Base-by-base conservation (phyloP, 177 flowering plant genomes). In the Vitis hybrid region DNA sequence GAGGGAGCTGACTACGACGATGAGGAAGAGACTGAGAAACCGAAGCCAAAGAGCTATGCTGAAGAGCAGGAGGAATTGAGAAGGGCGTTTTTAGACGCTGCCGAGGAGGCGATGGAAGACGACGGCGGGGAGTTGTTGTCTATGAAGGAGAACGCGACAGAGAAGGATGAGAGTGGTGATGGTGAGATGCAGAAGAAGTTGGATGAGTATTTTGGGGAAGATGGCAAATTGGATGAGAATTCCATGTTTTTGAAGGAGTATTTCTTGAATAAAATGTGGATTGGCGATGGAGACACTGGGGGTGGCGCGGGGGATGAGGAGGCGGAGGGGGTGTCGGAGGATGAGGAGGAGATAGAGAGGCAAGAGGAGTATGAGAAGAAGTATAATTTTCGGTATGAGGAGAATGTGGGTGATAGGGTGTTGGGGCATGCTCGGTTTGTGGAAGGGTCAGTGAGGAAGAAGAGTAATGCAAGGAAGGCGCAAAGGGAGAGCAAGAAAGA, bases 361-460 rank as follows among this genome's bases (percentile, higher is more conserved):
- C 95, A 89, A 73, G 95, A 88, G 66, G 85, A 82, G 54, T 93
- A 81, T 50, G 99, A 93, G 75, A 68, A 73, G 58, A 80, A 66
- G 75, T 82, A 20, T 49, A 88, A 87, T 71, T 93, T 84, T 62
- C 76, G 97, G 74, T 78, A 68, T 61, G 92, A 95, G 79, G 99
- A 94, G 83, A 83, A 80, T 77, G 85, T 80, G 0, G 91, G 89
- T 4, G 99, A 94, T 70, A 62, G 87, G 58, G 83, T 94, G 49
- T 35, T 84, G 84, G 92, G 94, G 27, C 90, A 90, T 70, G 64
- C 94, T 0, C 74, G 98, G 58, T 62, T 64, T 8, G 79, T 86
- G 5, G 93, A 88, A 63, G 98, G 91, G 1, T 84, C 97, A 1
- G 97, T 91, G 64, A 85, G 99, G 85, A 93, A 90, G 88, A 89